phyloP scores from a whole-genome alignment of 1,139 yeast species.

The Sugiyamaella neomexicana region DNA sequence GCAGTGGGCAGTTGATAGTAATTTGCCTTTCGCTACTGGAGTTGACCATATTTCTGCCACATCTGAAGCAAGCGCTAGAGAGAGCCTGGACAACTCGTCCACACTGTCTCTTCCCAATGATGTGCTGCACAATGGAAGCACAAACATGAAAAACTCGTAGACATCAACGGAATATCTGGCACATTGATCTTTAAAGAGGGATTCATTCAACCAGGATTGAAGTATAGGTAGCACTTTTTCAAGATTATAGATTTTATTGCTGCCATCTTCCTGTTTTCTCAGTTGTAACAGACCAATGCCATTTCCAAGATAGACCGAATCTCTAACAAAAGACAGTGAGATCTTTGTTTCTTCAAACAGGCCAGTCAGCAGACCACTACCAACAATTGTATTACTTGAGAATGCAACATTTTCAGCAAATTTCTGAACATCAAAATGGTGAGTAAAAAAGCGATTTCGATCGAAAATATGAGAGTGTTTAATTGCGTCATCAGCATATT shows the following conservation, averaged over 20 bases:
- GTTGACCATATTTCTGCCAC: conserved; percentile 2
- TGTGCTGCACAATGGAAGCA: background rate
- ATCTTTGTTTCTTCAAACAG: background rate
- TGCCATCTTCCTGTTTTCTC: background rate
- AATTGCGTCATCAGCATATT: no score
- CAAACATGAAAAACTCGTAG: conserved; percentile 13
- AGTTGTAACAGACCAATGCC: conserved; percentile 9
- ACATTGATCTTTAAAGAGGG: background rate
- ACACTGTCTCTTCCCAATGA: background rate
- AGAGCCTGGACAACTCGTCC: conserved; percentile 3
- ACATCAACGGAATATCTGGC: conserved; percentile 3
- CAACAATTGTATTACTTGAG: conserved; percentile 15
- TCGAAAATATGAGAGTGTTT: background rate
- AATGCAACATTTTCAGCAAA: conserved; percentile 19
- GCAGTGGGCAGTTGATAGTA: background rate
- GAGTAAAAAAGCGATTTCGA: background rate
- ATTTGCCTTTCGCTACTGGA: background rate
- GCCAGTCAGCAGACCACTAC: conserved; percentile 4
- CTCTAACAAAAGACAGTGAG: background rate
- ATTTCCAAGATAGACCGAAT: conserved; percentile 2
- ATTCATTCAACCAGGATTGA: background rate
- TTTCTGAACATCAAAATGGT: conserved; percentile 15
- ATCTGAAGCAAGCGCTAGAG: conserved; percentile 8
- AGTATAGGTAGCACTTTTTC: conserved; percentile 1
- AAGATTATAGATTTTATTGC: background rate